Evolutionary conservation across 2,329 filamentous ascomycete genomes (phyloP).

Genomic region (Penicillium sp.): DNA sequence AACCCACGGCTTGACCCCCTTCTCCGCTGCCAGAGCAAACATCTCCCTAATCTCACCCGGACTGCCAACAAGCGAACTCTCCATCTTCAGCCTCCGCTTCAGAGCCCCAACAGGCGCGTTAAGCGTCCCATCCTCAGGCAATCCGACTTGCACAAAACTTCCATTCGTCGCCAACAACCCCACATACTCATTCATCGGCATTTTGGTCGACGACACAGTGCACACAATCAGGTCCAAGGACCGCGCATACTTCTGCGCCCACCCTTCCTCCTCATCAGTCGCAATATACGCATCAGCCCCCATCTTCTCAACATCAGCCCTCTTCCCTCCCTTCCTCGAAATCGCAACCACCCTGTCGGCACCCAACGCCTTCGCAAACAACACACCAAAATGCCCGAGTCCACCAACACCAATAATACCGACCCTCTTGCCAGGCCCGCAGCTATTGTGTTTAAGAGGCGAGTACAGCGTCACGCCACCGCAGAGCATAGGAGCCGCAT

Average conservation of each 20-base stretch:
- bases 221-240: constrained; percentile 62
- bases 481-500: constrained; percentile 75
- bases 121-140: constrained; percentile 63
- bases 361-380: constrained; percentile 73
- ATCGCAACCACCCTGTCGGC: constrained; percentile 67
- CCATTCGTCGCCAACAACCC: constrained; percentile 63
- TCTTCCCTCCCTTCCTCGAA: constrained; percentile 57
- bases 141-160: constrained; percentile 68
- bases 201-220: constrained; percentile 62
- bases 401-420: constrained; percentile 77
- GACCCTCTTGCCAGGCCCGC: constrained; percentile 73
- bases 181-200: constrained; percentile 69
- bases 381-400: constrained; percentile 73
- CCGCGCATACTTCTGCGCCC: constrained; percentile 54
- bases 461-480: constrained; percentile 76
- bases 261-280: constrained; percentile 60
- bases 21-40: constrained; percentile 48
- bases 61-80: constrained; percentile 52
- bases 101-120: constrained; percentile 61
- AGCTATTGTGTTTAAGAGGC: constrained; percentile 69
- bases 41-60: constrained; percentile 50
- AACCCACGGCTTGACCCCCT: constrained; percentile 49
- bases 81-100: constrained; percentile 59
- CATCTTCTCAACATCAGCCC: constrained; percentile 58
- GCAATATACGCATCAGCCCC: constrained; percentile 62